Conservation (phyloP, 2,329 filamentous ascomycete species). For the Helotiales sp. region DNA sequence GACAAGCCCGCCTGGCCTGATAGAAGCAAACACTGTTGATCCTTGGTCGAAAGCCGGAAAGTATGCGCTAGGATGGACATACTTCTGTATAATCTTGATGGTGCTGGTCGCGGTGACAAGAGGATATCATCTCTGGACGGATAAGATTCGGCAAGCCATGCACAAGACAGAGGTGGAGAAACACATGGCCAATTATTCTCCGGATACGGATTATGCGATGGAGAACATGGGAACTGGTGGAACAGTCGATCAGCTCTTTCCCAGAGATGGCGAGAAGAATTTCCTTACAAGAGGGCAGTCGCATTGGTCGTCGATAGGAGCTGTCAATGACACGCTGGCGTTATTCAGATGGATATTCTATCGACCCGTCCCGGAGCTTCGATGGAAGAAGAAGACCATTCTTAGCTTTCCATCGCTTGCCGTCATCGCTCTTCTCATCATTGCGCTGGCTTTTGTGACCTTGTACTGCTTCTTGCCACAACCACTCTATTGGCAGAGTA, state of each 20-base stretch:
- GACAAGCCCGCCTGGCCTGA: conserved; percentile 59
- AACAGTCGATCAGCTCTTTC: conserved; percentile 67
- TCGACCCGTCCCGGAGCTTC: conserved; percentile 75
- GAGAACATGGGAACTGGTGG: conserved; percentile 55
- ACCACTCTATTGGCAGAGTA: conserved; percentile 86
- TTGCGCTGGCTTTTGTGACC: conserved; percentile 70
- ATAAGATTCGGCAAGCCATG: conserved; percentile 86
- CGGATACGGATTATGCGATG: conserved; percentile 61
- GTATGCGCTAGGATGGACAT: conserved; percentile 85
- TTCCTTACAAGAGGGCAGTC: conserved; percentile 62
- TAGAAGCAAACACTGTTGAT: conserved; percentile 67
- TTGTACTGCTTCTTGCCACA: conserved; percentile 86
- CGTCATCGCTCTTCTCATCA: conserved; percentile 65
- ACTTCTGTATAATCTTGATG: conserved; percentile 76
- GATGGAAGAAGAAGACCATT: conserved; percentile 60
- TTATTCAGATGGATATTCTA: conserved; percentile 88
- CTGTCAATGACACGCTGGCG: conserved; percentile 78
- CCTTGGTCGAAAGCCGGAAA: conserved; percentile 82
- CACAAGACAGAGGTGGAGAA: conserved; percentile 80
- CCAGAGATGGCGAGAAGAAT: conserved; percentile 61
- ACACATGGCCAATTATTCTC: conserved; percentile 56
- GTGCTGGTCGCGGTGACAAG: conserved; percentile 67
- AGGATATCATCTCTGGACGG: conserved; percentile 87
- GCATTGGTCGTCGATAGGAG: conserved; percentile 72
- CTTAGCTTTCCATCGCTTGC: conserved; percentile 81